These are phyloP conservation scores for Venturia carpophila DNA, from an alignment of 2,329 filamentous ascomycete species.

Conservation along the genomic window DNA sequence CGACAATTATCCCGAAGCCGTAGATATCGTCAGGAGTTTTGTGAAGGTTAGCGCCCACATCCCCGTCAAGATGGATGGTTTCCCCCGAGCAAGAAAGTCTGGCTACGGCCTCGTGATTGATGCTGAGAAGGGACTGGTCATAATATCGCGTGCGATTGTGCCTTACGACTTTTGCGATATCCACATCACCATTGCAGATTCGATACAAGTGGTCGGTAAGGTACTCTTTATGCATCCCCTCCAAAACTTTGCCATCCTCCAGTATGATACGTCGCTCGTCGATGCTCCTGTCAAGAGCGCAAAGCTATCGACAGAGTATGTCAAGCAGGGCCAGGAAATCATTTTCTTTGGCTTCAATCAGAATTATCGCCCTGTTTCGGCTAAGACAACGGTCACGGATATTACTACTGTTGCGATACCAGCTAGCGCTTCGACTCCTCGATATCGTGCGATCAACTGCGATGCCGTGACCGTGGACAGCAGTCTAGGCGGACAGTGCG, in stretches of 20 bases:
- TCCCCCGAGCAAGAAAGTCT: slow-evolving; percentile 86
- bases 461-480: slow-evolving; percentile 97
- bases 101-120: slow-evolving; percentile 97
- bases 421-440: slow-evolving; percentile 80
- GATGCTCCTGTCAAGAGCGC: slow-evolving; percentile 88
- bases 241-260: slow-evolving; percentile 92
- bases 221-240: slow-evolving; percentile 93
- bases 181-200: slow-evolving; percentile 91
- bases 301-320: slow-evolving; percentile 67
- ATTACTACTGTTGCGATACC: slow-evolving; percentile 96
- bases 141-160: slow-evolving; percentile 89
- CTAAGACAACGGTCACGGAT: slow-evolving; percentile 90
- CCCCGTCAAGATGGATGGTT: slow-evolving; percentile 96
- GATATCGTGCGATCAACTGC: slow-evolving; percentile 90
- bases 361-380: slow-evolving; percentile 86
- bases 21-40: slow-evolving; percentile 88
- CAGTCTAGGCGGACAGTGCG: slow-evolving; percentile 80
- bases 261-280: slow-evolving; percentile 91
- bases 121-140: slow-evolving; percentile 87
- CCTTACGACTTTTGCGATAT: slow-evolving; percentile 97
- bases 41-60: slow-evolving; percentile 88
- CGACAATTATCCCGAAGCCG: slow-evolving; percentile 80
- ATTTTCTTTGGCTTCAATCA: slow-evolving; percentile 99
- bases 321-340: slow-evolving; percentile 88
- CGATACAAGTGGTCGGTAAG: slow-evolving; percentile 87